A percentile compares a stretch with the other conserved stretches of the same genome.
Evolutionary conservation across 83 land plant species (phyloP).

Genomic region (Diphasiastrum complanatum): DNA sequence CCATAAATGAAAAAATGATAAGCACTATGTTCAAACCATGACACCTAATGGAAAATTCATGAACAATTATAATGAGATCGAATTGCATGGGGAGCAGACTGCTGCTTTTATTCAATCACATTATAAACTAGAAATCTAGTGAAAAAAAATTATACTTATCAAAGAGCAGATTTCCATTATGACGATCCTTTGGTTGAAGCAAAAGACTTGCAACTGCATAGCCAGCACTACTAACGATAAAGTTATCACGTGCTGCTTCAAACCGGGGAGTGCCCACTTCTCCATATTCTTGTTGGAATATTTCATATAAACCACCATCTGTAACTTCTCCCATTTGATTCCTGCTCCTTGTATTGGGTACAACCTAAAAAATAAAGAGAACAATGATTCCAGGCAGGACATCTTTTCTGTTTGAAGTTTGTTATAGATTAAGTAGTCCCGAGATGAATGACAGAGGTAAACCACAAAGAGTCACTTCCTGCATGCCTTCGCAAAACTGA

Average conservation of each 20-base stretch:
- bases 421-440: background rate
- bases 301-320: conserved; percentile 95
- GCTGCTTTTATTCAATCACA: no score
- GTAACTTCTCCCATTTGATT: conserved; percentile 98
- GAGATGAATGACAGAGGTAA: no score
- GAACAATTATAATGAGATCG: no score
- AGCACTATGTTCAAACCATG: background rate
- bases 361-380: conserved; percentile 50
- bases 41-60: no score
- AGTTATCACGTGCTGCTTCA: conserved; percentile 90
- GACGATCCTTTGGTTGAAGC: conserved; percentile 98
- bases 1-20: background rate
- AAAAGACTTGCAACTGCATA: conserved; percentile 98
- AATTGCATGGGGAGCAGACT: no score
- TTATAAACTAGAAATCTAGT: background rate
- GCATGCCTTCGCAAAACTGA: no score
- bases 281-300: conserved; percentile 93
- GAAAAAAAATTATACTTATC: conserved; percentile 70
- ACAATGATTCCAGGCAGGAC: background rate
- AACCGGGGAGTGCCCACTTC: conserved; percentile 83
- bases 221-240: conserved; percentile 95
- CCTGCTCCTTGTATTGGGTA: conserved; percentile 91
- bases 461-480: no score
- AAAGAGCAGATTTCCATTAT: conserved; percentile 95
- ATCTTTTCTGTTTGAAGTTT: background rate